These are phyloP conservation scores for Marasmius oreades DNA, from an alignment of 1,284 basidiomycete species.

Conservation along the genomic window DNA sequence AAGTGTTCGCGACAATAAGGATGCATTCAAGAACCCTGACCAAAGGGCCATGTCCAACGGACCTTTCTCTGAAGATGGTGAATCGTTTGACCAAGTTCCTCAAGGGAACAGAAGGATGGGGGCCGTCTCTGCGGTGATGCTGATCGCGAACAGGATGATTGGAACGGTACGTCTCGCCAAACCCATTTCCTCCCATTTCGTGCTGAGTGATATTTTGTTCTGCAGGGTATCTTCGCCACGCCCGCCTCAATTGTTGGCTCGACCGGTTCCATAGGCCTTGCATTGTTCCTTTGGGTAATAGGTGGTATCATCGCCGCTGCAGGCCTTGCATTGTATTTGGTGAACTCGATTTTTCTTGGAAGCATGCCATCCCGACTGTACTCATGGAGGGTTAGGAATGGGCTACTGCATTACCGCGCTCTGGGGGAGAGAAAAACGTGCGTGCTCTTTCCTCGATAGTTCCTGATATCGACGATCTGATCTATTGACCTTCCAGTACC, in stretches of 20 bases:
- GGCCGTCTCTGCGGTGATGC: constrained; percentile 7
- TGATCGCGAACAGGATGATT: constrained; percentile 13
- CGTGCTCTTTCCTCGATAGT: constrained; percentile 16
- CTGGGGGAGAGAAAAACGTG: constrained; percentile 16
- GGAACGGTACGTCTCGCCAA: constrained; percentile 8
- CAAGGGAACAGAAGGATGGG: constrained; percentile 6
- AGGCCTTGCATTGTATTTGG: constrained; percentile 29
- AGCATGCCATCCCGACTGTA: not conserved
- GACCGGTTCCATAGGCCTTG: constrained; percentile 11
- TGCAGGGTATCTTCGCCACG: constrained; percentile 11
- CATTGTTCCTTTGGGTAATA: constrained; percentile 28
- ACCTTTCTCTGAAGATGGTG: not conserved
- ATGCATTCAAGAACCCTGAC: not conserved
- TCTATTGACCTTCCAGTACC: constrained; percentile 18
- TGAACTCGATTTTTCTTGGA: constrained; percentile 12
- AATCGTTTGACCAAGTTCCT: constrained; percentile 1
- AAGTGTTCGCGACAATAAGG: not conserved
- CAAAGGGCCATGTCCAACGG: not conserved
- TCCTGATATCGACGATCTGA: not conserved
- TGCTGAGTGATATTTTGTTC: not conserved
- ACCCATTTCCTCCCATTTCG: not conserved
- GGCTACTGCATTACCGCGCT: constrained; percentile 16
- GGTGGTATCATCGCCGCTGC: constrained; percentile 26
- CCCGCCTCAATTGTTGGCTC: constrained; percentile 9
- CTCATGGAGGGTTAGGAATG: constrained; percentile 13